phyloP scores from a whole-genome alignment of 192 early-diverging fungal species.

The Backusella psychrophila region DNA sequence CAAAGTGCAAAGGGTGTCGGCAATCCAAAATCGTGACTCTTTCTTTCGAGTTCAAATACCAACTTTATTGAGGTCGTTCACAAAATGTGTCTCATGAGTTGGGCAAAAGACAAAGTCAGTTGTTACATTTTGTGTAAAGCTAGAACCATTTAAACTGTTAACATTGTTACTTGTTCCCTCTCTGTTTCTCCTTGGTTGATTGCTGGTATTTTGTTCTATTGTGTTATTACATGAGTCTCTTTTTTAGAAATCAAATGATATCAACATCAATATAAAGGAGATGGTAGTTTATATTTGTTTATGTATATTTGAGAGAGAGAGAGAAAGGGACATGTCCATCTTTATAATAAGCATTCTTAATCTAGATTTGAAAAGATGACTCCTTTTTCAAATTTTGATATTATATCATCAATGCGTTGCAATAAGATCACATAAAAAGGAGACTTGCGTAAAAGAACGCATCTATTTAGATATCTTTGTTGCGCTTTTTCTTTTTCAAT shows the following conservation, averaged over 20 bases:
- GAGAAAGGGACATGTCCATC: neutral
- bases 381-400: neutral
- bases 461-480: neutral
- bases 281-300: neutral
- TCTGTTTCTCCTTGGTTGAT: neutral
- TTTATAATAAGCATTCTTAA: neutral
- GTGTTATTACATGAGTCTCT: neutral
- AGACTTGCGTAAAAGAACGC: neutral
- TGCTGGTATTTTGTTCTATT: neutral
- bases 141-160: neutral
- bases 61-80: neutral
- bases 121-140: slow-evolving; percentile 16
- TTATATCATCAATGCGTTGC: neutral
- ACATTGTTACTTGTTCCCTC: neutral
- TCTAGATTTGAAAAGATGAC: neutral
- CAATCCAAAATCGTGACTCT: neutral
- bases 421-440: neutral
- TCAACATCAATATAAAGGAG: neutral
- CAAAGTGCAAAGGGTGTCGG: neutral
- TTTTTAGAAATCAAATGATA: slow-evolving; percentile 2
- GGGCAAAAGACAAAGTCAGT: neutral
- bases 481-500: neutral
- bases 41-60: neutral
- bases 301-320: neutral
- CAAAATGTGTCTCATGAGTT: slow-evolving; percentile 10